Evolutionary conservation across 257 asterid genomes (phyloP).

Genomic region (Solanum chaucha): DNA sequence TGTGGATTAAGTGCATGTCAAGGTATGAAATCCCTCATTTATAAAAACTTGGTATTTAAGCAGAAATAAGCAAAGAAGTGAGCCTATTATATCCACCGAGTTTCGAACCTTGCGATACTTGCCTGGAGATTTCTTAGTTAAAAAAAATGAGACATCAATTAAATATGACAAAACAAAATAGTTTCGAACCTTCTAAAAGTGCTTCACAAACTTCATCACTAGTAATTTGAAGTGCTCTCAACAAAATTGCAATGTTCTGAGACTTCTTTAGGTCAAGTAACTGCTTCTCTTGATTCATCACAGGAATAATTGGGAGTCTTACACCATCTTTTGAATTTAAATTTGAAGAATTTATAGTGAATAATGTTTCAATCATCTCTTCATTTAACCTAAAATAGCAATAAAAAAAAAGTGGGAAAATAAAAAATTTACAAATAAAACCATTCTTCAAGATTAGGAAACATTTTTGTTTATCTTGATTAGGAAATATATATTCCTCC

Average conservation of each 20-base stretch:
- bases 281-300: conserved; percentile 35
- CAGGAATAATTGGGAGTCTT: conserved; percentile 15
- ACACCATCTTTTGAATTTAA: conserved; percentile 27
- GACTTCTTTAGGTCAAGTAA: conserved; percentile 76
- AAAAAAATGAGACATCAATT: background rate
- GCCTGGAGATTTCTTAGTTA: background rate
- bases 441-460: background rate
- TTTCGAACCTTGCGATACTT: background rate
- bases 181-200: conserved; percentile 43
- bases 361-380: conserved; percentile 68
- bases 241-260: conserved; percentile 58
- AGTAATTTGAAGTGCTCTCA: conserved; percentile 69
- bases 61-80: background rate
- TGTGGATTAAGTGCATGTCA: background rate
- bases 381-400: conserved; percentile 49
- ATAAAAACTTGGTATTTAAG: background rate
- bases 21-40: background rate
- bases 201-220: conserved; percentile 76
- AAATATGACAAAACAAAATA: background rate
- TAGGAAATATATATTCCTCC: background rate
- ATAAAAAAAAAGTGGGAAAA: background rate
- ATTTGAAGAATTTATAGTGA: conserved; percentile 37
- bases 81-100: too few species aligned
- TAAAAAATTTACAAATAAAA: background rate
- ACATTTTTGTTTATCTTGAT: background rate